These are phyloP conservation scores for Seiridium cupressi DNA, from an alignment of 2,329 filamentous ascomycete species.

Conservation along the genomic window DNA sequence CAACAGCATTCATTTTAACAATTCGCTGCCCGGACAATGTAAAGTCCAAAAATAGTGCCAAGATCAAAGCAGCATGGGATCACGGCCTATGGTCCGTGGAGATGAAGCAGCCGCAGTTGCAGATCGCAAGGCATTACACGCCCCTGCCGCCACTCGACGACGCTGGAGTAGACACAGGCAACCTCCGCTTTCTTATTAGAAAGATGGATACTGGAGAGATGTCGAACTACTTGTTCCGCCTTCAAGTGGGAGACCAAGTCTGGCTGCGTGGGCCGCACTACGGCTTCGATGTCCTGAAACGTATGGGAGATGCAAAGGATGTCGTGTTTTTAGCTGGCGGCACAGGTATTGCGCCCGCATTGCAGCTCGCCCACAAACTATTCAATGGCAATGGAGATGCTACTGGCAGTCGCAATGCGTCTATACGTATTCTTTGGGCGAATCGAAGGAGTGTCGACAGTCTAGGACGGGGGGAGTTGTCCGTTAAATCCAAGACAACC, in stretches of 20 bases:
- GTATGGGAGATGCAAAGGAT: constrained; percentile 37
- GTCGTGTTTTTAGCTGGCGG: constrained; percentile 88
- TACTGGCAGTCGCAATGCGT: constrained; percentile 28
- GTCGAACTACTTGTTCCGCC: constrained; percentile 71
- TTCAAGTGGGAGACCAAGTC: constrained; percentile 62
- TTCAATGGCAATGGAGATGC: constrained; percentile 34
- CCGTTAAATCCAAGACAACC: constrained; percentile 15
- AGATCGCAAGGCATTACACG: constrained; percentile 90
- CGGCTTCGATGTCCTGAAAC: constrained; percentile 54
- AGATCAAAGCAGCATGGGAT: constrained; percentile 45
- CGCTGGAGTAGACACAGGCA: constrained; percentile 29
- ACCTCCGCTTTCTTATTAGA: constrained; percentile 75
- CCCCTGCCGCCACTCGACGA: constrained; percentile 64
- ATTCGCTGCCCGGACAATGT: constrained; percentile 44
- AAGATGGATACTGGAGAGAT: constrained; percentile 79
- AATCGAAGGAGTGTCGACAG: constrained; percentile 67
- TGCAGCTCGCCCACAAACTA: constrained; percentile 73
- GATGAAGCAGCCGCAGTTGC: constrained; percentile 90
- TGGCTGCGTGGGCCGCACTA: constrained; percentile 77
- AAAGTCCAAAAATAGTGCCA: constrained; percentile 10
- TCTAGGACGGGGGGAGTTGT: constrained; percentile 55
- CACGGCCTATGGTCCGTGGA: constrained; percentile 83
- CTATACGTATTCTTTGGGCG: constrained; percentile 80
- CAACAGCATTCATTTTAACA: constrained; percentile 68
- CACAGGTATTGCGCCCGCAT: constrained; percentile 85